Conservation (phyloP, 2,329 filamentous ascomycete genomes). For the Aaosphaeria arxii region DNA sequence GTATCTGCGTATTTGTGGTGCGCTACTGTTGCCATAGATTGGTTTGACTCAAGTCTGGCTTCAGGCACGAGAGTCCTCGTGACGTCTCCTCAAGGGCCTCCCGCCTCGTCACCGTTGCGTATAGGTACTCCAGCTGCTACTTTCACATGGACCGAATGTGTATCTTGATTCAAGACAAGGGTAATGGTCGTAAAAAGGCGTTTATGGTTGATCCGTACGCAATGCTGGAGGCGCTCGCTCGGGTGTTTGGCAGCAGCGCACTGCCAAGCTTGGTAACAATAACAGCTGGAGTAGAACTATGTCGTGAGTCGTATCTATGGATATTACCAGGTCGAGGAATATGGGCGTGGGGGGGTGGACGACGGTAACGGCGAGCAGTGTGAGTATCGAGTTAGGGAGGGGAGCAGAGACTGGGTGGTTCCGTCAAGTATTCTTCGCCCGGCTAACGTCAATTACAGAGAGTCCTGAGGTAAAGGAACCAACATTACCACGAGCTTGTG, state of each 20-base stretch:
- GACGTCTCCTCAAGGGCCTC: slow-evolving; percentile 8
- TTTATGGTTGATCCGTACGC: not conserved
- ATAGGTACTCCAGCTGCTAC: not conserved
- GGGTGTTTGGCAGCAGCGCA: not conserved
- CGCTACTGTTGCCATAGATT: slow-evolving; percentile 35
- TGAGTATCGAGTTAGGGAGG: not conserved
- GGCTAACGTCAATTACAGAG: not conserved
- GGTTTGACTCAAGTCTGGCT: slow-evolving; percentile 13
- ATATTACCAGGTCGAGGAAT: too few relatives aligned
- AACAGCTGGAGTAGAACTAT: not conserved
- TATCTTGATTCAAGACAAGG: slow-evolving; percentile 9
- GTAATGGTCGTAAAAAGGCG: not conserved
- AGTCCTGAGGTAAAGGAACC: not conserved
- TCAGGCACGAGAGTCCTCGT: slow-evolving; percentile 12
- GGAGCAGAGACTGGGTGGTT: not conserved
- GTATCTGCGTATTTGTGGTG: slow-evolving; percentile 33
- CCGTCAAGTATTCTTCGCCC: slow-evolving; percentile 2
- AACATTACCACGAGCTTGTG: too few relatives aligned
- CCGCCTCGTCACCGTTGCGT: slow-evolving; percentile 1
- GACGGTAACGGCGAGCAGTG: too few relatives aligned
- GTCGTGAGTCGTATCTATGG: too few relatives aligned
- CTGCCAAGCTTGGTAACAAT: not conserved
- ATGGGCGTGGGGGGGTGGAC: too few relatives aligned
- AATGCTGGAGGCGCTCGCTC: slow-evolving; percentile 14
- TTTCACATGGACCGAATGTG: slow-evolving; percentile 12